These are phyloP conservation scores for Aspergillus brunneoviolaceus DNA, from an alignment of 2,329 filamentous ascomycete genomes.

Conservation along the genomic window DNA sequence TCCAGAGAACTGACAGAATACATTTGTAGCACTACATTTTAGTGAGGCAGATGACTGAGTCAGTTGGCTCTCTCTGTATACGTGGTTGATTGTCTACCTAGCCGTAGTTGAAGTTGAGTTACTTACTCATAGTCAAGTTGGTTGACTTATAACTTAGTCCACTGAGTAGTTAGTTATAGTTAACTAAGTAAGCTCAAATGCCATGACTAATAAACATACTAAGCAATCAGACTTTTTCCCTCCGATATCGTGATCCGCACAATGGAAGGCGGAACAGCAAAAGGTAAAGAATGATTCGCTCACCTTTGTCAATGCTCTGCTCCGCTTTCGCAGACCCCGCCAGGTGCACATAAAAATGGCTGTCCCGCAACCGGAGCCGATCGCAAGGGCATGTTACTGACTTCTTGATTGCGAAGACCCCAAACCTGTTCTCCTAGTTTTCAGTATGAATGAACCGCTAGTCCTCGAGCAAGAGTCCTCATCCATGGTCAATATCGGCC, in stretches of 20 bases:
- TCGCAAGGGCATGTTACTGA: conserved; percentile 9
- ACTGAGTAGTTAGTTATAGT: background rate
- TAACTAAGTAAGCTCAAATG: background rate
- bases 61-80: no score
- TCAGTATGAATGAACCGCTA: conserved; percentile 19
- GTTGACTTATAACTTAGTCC: no score
- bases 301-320: conserved; percentile 22
- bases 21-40: no score
- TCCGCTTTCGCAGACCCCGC: conserved; percentile 31
- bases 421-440: conserved; percentile 2
- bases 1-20: no score
- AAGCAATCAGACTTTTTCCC: background rate
- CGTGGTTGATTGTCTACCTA: no score
- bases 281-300: conserved; percentile 16
- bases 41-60: no score
- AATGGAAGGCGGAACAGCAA: conserved; percentile 18
- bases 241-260: conserved; percentile 17
- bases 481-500: conserved; percentile 16
- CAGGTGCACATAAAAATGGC: conserved; percentile 24
- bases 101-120: no score
- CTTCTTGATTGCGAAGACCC: conserved; percentile 12
- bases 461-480: conserved; percentile 14
- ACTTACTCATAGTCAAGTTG: no score
- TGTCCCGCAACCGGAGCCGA: conserved; percentile 20
- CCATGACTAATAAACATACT: background rate